phyloP scores from a whole-genome alignment of 2,329 filamentous ascomycete genomes.

The Amphichorda felina region DNA sequence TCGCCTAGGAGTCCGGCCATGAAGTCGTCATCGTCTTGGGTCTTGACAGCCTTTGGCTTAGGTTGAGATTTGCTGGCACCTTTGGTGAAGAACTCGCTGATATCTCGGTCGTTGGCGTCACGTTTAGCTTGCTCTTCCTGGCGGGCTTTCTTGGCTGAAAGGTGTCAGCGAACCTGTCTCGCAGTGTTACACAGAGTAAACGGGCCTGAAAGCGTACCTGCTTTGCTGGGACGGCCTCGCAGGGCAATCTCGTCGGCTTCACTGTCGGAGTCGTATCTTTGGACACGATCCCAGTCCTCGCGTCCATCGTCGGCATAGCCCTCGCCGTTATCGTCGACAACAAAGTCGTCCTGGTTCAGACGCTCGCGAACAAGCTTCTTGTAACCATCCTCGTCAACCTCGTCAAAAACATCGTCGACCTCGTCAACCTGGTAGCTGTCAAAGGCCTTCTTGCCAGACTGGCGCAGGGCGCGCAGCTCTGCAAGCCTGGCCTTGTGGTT shows the following conservation, averaged over 20 bases:
- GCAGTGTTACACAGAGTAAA: neutral
- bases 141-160: conserved; percentile 68
- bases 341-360: conserved; percentile 90
- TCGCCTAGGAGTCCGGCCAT: conserved; percentile 75
- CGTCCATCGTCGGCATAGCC: conserved; percentile 95
- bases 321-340: conserved; percentile 95
- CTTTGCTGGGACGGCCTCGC: conserved; percentile 37
- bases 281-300: conserved; percentile 79
- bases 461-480: conserved; percentile 72
- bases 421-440: conserved; percentile 80
- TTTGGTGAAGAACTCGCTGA: conserved; percentile 88
- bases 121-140: conserved; percentile 78
- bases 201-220: conserved; percentile 23
- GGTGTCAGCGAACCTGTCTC: neutral
- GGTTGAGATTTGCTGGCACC: conserved; percentile 53
- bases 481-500: conserved; percentile 45
- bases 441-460: conserved; percentile 83
- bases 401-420: conserved; percentile 79
- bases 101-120: conserved; percentile 81
- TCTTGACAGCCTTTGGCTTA: conserved; percentile 73
- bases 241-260: conserved; percentile 33
- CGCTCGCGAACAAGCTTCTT: conserved; percentile 88
- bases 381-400: conserved; percentile 93
- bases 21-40: conserved; percentile 82
- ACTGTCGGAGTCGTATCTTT: conserved; percentile 60